A percentile compares a stretch with the other conserved stretches of the same genome.
Conservation (phyloP, 352 stramenopile species). For the Pythium biforme region DNA sequence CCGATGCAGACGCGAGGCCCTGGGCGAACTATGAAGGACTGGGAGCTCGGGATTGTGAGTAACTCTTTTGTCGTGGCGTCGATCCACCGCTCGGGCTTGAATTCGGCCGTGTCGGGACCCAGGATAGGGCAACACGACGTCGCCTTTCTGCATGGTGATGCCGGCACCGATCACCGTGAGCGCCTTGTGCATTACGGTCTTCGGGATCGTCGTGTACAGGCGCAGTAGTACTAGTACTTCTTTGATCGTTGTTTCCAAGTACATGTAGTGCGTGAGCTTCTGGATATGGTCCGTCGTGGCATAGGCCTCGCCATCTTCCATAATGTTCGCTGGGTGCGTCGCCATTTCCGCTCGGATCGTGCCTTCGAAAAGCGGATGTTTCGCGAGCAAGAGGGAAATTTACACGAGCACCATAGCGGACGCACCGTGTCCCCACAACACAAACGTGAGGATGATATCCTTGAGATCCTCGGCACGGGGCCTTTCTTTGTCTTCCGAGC, state of each 20-base stretch:
- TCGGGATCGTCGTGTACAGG: conserved; percentile 55
- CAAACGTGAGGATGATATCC: conserved; percentile 29
- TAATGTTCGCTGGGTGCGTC: conserved; percentile 20
- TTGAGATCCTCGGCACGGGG: not conserved
- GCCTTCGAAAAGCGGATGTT: conserved; percentile 43
- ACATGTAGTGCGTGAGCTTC: conserved; percentile 51
- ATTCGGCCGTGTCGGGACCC: conserved; percentile 32
- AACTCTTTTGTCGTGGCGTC: conserved; percentile 25
- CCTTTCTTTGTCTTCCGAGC: not conserved
- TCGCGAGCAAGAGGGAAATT: conserved; percentile 67
- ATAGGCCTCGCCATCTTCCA: conserved; percentile 21
- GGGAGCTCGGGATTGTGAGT: conserved; percentile 4
- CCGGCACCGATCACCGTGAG: conserved; percentile 35
- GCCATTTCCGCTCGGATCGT: conserved; percentile 50
- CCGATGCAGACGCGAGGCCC: conserved; percentile 50
- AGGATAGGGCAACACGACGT: not conserved
- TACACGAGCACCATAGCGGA: conserved; percentile 67
- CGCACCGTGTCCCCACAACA: conserved; percentile 75
- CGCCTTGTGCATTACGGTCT: conserved; percentile 53
- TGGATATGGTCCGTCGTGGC: conserved; percentile 53
- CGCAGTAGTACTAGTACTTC: conserved; percentile 72
- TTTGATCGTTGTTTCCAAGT: conserved; percentile 53
- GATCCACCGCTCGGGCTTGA: conserved; percentile 71
- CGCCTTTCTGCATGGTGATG: not conserved
- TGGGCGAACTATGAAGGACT: conserved; percentile 39